phyloP scores from a whole-genome alignment of 2,329 filamentous ascomycete species.

The Didymellaceae sp. region DNA sequence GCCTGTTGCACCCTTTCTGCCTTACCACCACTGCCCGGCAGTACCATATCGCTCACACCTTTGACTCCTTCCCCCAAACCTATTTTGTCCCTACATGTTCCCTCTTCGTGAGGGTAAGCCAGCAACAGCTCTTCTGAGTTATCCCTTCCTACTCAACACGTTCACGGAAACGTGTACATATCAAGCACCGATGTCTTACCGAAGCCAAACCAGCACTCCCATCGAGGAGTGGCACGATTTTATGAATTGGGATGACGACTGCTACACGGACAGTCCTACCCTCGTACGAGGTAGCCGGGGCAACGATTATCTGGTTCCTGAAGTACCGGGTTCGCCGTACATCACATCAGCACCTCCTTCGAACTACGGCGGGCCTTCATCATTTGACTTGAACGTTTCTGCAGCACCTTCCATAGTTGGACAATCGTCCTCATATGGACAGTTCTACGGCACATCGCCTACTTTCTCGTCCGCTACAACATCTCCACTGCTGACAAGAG shows the following conservation, averaged over 20 bases:
- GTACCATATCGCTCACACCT: not conserved
- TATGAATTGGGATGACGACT: slow-evolving; percentile 38
- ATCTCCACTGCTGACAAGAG: slow-evolving; percentile 32
- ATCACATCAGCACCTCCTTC: slow-evolving; percentile 32
- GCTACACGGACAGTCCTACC: slow-evolving; percentile 27
- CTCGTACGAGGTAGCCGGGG: not conserved
- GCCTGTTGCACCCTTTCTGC: slow-evolving; percentile 3
- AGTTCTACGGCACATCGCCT: slow-evolving; percentile 32
- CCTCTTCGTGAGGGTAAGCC: slow-evolving; percentile 13
- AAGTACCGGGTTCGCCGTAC: slow-evolving; percentile 5
- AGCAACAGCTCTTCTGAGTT: not conserved
- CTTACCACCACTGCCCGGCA: slow-evolving; percentile 2
- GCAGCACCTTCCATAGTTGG: slow-evolving; percentile 39
- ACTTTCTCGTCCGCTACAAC: slow-evolving; percentile 37
- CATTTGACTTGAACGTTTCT: slow-evolving; percentile 37
- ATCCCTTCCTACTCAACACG: not conserved
- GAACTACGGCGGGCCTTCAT: slow-evolving; percentile 32
- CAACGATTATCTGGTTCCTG: slow-evolving; percentile 2
- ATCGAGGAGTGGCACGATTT: slow-evolving; percentile 40
- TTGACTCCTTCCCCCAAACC: not conserved
- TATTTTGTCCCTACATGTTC: slow-evolving; percentile 9
- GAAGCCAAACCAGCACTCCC: slow-evolving; percentile 23
- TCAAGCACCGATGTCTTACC: slow-evolving; percentile 22
- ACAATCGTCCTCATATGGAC: slow-evolving; percentile 32
- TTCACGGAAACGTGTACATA: not conserved